A percentile compares a stretch with the other conserved stretches of the same genome.
phyloP scores from a whole-genome alignment of 306 rosid species.

The Fragaria nilgerrensis region DNA sequence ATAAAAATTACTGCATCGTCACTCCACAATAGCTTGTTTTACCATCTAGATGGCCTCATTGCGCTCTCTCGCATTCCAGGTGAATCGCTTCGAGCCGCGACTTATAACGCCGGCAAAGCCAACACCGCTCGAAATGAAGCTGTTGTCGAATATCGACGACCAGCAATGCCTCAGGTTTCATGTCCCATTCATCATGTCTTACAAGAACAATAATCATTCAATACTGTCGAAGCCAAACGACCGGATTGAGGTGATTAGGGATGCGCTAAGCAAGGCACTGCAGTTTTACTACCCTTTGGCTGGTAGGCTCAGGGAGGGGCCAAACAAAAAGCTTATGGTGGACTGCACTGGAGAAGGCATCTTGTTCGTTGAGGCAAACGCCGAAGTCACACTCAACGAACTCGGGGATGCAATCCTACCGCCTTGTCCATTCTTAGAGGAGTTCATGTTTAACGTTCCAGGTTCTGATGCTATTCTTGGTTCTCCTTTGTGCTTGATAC shows the following conservation, averaged over 20 bases:
- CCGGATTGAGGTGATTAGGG: conserved; percentile 13
- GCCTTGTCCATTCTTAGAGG: background rate
- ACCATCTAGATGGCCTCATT: background rate
- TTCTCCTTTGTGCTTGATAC: conserved; percentile 22
- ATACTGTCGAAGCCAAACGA: background rate
- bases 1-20: too few species aligned
- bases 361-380: too few species aligned
- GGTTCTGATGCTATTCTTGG: conserved; percentile 6
- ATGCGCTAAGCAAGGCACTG: conserved; percentile 16
- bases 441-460: conserved; percentile 15
- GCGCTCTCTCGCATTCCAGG: background rate
- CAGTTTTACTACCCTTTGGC: conserved; percentile 38
- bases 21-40: too few species aligned
- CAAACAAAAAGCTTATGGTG: too few species aligned
- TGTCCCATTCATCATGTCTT: background rate
- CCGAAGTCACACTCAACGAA: too few species aligned
- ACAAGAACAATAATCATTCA: background rate
- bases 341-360: too few species aligned
- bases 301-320: conserved; percentile 17
- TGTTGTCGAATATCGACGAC: conserved; percentile 11
- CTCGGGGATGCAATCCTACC: too few species aligned
- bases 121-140: background rate
- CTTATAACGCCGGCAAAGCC: conserved; percentile 8
- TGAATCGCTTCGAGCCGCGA: background rate
- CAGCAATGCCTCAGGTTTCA: background rate